Percentiles rank a stretch among this genome's conserved stretches.
Evolutionary conservation across 2,329 filamentous ascomycete genomes (phyloP).

Genomic region (Akanthomyces muscarius): DNA sequence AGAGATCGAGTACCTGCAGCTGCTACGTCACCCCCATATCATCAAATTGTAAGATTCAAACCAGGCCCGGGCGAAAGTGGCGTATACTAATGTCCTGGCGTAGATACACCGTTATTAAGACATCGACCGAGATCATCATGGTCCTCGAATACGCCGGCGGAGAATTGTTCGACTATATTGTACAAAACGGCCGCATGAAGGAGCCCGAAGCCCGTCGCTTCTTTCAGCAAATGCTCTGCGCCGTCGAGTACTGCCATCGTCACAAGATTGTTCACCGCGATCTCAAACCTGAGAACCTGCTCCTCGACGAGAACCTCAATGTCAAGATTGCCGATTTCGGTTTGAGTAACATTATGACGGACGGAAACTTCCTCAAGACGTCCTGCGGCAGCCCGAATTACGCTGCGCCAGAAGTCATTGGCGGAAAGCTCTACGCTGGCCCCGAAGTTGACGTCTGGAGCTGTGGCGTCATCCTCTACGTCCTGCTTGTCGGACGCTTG

Average conservation of each 20-base stretch:
- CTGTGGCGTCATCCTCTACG: slow-evolving; percentile 85
- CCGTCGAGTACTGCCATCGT: slow-evolving; percentile 96
- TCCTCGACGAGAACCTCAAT: slow-evolving; percentile 92
- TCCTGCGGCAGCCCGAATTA: slow-evolving; percentile 98
- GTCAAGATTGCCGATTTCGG: slow-evolving; percentile 99
- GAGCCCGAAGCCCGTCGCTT: slow-evolving; percentile 93
- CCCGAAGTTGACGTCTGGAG: slow-evolving; percentile 99
- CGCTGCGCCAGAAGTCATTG: slow-evolving; percentile 95
- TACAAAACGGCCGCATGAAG: slow-evolving; percentile 85
- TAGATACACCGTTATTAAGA: slow-evolving; percentile 96
- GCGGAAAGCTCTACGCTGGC: slow-evolving; percentile 93
- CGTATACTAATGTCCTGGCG: neutral
- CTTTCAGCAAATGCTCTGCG: slow-evolving; percentile 98
- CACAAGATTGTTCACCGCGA: slow-evolving; percentile 99
- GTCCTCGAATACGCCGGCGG: slow-evolving; percentile 96
- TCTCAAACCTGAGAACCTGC: slow-evolving; percentile 92
- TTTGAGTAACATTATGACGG: slow-evolving; percentile 99
- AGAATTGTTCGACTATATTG: slow-evolving; percentile 97
- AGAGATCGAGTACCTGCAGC: slow-evolving; percentile 95
- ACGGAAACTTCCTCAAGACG: slow-evolving; percentile 97
- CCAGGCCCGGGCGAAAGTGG: neutral
- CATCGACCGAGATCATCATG: slow-evolving; percentile 94
- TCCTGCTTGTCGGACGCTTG: slow-evolving; percentile 73
- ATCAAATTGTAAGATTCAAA: slow-evolving; percentile 76
- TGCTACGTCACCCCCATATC: slow-evolving; percentile 94